Evolutionary conservation across 495 filamentous ascomycete species (phyloP), one percentile per base, ranked within the genome.

Genomic region (Aspergillus funiculosus): DNA sequence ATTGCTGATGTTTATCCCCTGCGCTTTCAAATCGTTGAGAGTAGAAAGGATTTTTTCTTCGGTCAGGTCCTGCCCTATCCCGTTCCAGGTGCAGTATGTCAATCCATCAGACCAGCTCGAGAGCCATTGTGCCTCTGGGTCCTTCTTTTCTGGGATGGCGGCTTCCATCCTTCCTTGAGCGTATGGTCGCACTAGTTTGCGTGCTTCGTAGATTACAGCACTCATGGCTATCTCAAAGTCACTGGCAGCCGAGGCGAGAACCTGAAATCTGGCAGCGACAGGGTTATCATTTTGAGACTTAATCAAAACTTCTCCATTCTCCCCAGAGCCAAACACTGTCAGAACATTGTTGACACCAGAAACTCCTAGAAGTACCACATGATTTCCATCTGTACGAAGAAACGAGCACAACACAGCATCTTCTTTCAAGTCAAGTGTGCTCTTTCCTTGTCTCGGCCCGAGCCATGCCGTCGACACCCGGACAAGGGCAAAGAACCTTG

Each of bases 81-180:
- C 83, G 59, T 97, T 97, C 92, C 92, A 97, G 7, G 92, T 98
- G 63, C 89, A 85, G 57, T 83, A 85, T 4, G 80, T 76, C 29
- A 85, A 56, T 2, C 92, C 92, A 63, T 98, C 92, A 56, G 85
- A 88, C 89, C 88, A 95, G 35, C 86, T 78, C 43, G 90, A 78
- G 20, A 87, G 69, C 89, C 90, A 95, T 52, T 87, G 71, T 9
- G 80, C 64, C 39, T 79, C 44, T 1, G 61, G 63, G 38, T 72
- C 69, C 26, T 69, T 69, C 22, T 73, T 67, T 13, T 38, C 32
- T n/a, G n/a, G n/a, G 5, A 56, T 49, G 10, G 51, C 26, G 4
- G 29, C 39, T 4, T 35, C 13, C 14, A 13, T 6, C 17, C 46
- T 32, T 32, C 43, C 43, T 35, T 51, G 50, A 7, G 27, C 39